Evolutionary conservation across 2,329 filamentous ascomycete species (phyloP), one percentile per base, ranked within the genome.

Genomic region (Calonectria pauciramosa): DNA sequence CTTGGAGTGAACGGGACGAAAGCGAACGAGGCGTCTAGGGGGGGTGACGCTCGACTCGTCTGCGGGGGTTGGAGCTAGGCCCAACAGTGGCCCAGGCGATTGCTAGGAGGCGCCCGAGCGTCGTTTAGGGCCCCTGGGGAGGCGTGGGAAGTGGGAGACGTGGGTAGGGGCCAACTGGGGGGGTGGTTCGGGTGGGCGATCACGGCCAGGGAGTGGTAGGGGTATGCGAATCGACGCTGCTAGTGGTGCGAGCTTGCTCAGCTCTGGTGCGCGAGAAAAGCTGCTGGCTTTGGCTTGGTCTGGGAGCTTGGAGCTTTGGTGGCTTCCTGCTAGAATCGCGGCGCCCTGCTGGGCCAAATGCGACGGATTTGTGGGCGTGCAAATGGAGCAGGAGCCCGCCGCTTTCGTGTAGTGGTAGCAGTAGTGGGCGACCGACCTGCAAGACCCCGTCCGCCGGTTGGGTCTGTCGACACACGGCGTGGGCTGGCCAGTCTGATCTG

Each of bases 1-100:
- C 76, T 75, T 71, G 77, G 75, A 78, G 52, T 38, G 63, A 66
- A 65, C 71, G 69, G 66, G 64, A 70, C 71, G 60, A 73, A 74
- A 72, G 76, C 72, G 78, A 78, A 80, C 75, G 79, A 81, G 78
- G 79, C 79, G 78, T 79, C 79, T 81, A 77, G 79, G 75, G 71
- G 78, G 76, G 73, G 26, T 74, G 78, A 78, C 77, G 76, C 79
- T 79, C 76, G 76, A 80, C 77, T 76, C 71, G 44, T 81, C 77
- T 81, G 79, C 79, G 79, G 79, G 79, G 78, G 75, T 79, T 80
- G 76, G 69, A 81, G 79, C 79, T 79, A 81, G 76, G 74, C 79
- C 78, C 72, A 81, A 77, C 79, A 79, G 79, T 51, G 77, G 75
- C 54, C 77, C 78, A 80, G 78, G 79, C 70, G 79, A 77, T 72